Conservation (phyloP, 495 filamentous ascomycete genomes). For the Penicillium cinerascens region DNA sequence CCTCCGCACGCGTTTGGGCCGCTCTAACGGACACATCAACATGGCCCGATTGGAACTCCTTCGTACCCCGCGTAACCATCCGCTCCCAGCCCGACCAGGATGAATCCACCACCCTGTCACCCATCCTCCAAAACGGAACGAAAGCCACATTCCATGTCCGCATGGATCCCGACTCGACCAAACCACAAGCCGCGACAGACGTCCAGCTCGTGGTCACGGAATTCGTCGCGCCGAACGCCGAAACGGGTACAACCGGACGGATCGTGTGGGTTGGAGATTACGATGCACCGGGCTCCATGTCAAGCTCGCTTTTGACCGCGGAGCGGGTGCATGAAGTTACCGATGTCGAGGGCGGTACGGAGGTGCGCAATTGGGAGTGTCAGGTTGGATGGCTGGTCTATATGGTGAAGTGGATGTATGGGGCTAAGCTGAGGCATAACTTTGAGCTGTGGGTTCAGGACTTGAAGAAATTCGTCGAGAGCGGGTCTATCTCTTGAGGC, state of each 20-base stretch:
- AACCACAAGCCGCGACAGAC: constrained; percentile 27
- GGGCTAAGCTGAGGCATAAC: constrained; percentile 25
- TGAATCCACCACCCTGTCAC: constrained; percentile 14
- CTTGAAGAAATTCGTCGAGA: constrained; percentile 38
- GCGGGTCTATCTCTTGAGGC: background rate
- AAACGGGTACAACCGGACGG: constrained; percentile 20
- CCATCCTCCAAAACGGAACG: constrained; percentile 34
- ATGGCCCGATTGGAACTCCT: constrained; percentile 44
- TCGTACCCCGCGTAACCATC: constrained; percentile 41
- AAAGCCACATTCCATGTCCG: constrained; percentile 41
- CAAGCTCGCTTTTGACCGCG: constrained; percentile 28
- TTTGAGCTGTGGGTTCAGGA: constrained; percentile 41
- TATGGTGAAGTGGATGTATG: constrained; percentile 40
- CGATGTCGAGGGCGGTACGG: constrained; percentile 29
- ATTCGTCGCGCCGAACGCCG: constrained; percentile 23
- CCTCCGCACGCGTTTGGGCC: constrained; percentile 32
- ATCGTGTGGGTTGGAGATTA: constrained; percentile 37
- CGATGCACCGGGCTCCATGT: constrained; percentile 24
- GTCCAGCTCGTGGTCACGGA: constrained; percentile 27
- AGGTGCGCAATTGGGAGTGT: constrained; percentile 45
- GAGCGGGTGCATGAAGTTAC: constrained; percentile 43
- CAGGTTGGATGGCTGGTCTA: constrained; percentile 39
- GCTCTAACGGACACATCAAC: constrained; percentile 39
- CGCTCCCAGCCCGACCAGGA: constrained; percentile 27
- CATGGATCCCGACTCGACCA: constrained; percentile 35